Conservation (phyloP, 768 basidiomycete genomes). For the Mycena kentingensis region DNA sequence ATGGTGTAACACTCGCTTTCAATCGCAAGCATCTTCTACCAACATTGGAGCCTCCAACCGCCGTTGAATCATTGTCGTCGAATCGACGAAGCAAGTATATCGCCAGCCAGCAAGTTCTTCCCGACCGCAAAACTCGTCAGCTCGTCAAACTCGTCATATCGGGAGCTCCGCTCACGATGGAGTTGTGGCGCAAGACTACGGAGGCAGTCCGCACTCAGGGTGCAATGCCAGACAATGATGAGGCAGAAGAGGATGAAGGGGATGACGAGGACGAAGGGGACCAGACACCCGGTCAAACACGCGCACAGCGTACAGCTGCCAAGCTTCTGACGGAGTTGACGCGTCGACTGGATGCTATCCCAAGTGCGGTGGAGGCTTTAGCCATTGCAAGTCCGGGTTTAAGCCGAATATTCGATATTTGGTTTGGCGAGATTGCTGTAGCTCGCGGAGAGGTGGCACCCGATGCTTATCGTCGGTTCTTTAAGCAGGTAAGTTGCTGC, state of each 20-base stretch:
- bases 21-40: conserved; percentile 18
- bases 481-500: neutral
- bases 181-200: neutral
- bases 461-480: neutral
- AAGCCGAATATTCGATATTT: neutral
- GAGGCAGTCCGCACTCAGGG: no score
- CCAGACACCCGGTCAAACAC: neutral
- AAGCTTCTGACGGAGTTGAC: neutral
- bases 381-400: neutral
- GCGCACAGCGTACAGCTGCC: neutral
- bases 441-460: neutral
- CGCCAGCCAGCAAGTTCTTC: neutral
- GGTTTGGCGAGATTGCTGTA: neutral
- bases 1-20: conserved; percentile 24
- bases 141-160: neutral
- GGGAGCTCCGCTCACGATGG: neutral
- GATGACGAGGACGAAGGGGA: neutral
- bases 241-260: neutral
- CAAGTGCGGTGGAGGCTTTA: neutral
- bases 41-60: conserved; percentile 18
- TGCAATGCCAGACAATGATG: neutral
- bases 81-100: neutral
- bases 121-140: neutral
- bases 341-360: neutral
- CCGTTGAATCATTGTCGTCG: neutral